A percentile compares a stretch with the other conserved stretches of the same genome.
Conservation (phyloP, 2,329 filamentous ascomycete genomes). For the Ceratocystis lukuohia region DNA sequence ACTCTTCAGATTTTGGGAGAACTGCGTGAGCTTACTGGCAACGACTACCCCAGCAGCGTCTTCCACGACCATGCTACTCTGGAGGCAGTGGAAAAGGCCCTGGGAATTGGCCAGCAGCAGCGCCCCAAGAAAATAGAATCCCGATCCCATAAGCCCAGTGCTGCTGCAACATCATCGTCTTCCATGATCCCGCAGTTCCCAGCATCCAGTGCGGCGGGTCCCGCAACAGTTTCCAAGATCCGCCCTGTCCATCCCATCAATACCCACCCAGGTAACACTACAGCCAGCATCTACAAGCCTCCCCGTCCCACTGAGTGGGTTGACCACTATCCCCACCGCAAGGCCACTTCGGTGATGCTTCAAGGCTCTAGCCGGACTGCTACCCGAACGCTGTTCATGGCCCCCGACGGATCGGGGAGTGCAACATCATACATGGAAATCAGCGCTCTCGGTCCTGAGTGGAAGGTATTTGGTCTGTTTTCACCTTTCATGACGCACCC, state of each 20-base stretch:
- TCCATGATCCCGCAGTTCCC: slow-evolving; percentile 6
- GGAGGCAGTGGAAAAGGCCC: slow-evolving; percentile 50
- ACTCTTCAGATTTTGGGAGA: slow-evolving; percentile 42
- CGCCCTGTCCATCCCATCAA: slow-evolving; percentile 24
- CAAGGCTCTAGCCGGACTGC: slow-evolving; percentile 39
- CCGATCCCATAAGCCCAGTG: slow-evolving; percentile 23
- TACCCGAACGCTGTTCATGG: slow-evolving; percentile 38
- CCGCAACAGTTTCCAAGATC: slow-evolving; percentile 14
- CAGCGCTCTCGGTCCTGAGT: slow-evolving; percentile 29
- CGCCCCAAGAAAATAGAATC: slow-evolving; percentile 28
- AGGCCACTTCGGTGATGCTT: slow-evolving; percentile 34
- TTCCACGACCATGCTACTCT: slow-evolving; percentile 49
- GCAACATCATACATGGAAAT: slow-evolving; percentile 48
- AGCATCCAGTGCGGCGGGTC: slow-evolving; percentile 17
- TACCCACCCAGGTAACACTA: slow-evolving; percentile 28
- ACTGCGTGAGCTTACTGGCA: slow-evolving; percentile 40
- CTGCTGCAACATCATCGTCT: neutral
- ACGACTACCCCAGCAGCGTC: slow-evolving; percentile 45
- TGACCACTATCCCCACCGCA: slow-evolving; percentile 38
- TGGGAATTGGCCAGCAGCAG: slow-evolving; percentile 37
- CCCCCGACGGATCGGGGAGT: slow-evolving; percentile 43
- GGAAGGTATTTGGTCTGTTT: slow-evolving; percentile 42
- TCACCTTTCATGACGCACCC: slow-evolving; percentile 52
- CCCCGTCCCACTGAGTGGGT: slow-evolving; percentile 28
- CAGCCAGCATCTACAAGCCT: slow-evolving; percentile 36